phyloP scores from a whole-genome alignment of 1,284 basidiomycete species.

The Ceratobasidium sp. region DNA sequence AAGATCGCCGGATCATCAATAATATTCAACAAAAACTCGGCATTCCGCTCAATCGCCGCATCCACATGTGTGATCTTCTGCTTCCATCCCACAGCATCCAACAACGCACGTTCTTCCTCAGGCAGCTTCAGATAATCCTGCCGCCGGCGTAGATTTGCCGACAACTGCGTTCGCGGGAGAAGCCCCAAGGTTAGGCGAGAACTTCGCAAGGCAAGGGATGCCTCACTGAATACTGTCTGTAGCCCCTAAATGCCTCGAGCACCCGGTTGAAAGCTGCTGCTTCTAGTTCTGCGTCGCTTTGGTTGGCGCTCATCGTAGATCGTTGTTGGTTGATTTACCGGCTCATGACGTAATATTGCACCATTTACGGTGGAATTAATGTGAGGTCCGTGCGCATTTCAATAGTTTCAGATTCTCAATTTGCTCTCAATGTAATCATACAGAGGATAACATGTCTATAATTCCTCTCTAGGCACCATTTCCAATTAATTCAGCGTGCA shows the following conservation, averaged over 20 bases:
- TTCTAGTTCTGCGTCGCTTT: conserved; percentile 41
- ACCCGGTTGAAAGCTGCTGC: conserved; percentile 35
- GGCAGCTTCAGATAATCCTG: conserved; percentile 78
- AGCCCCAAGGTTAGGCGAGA: not conserved
- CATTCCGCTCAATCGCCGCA: conserved; percentile 76
- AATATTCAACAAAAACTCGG: conserved; percentile 74
- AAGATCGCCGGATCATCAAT: conserved; percentile 81
- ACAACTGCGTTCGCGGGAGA: conserved; percentile 63
- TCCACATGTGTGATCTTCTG: conserved; percentile 76
- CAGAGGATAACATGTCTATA: not conserved
- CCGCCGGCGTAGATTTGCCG: conserved; percentile 79
- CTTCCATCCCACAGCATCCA: conserved; percentile 74
- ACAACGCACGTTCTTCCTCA: conserved; percentile 69
- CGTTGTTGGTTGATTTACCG: conserved; percentile 7
- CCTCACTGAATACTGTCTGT: conserved; percentile 39
- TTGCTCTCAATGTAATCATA: too few relatives aligned
- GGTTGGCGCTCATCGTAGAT: conserved; percentile 38
- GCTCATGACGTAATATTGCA: conserved; percentile 28
- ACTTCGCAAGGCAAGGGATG: not conserved
- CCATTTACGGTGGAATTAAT: not conserved
- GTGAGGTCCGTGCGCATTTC: not conserved
- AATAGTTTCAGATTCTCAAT: too few relatives aligned
- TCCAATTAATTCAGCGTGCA: not conserved
- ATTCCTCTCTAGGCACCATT: not conserved
- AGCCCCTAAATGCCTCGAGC: conserved; percentile 29